phyloP scores from a whole-genome alignment of 1,139 yeast species.

The Scheffersomyces illinoinensis region DNA sequence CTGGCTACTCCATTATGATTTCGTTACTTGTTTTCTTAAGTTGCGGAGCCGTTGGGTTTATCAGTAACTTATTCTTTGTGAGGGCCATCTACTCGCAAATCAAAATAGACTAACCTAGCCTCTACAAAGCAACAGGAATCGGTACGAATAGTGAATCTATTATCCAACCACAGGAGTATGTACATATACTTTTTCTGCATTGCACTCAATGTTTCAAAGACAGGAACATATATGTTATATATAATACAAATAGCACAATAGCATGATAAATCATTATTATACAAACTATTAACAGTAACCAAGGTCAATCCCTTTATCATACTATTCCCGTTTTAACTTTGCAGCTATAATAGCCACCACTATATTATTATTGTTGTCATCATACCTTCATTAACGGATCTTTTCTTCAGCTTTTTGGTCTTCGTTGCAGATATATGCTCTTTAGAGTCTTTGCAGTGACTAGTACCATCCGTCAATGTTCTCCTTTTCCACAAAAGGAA shows the following conservation, averaged over 20 bases:
- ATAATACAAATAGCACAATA: background rate
- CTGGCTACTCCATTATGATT: conserved; percentile 81
- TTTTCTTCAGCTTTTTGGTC: background rate
- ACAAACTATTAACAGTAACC: background rate
- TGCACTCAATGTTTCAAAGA: background rate
- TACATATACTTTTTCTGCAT: too few relatives aligned
- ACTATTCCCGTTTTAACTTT: background rate
- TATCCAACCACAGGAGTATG: background rate
- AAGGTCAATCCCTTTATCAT: background rate
- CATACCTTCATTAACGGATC: background rate
- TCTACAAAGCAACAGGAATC: background rate
- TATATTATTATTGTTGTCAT: background rate
- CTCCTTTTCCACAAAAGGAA: conserved; percentile 37
- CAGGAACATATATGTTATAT: background rate
- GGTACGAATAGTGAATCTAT: background rate
- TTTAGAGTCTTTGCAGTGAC: background rate
- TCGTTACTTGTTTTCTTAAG: conserved; percentile 73
- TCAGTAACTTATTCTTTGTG: conserved; percentile 72
- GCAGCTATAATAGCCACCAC: background rate
- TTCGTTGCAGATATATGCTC: background rate
- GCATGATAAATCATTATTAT: background rate
- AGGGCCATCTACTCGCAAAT: conserved; percentile 80
- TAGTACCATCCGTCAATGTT: conserved; percentile 40
- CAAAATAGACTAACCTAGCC: conserved; percentile 61
- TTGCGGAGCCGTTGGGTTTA: conserved; percentile 87